Percentiles rank a stretch among this genome's conserved stretches.
Evolutionary conservation across 2,329 filamentous ascomycete genomes (phyloP).

Genomic region (Macrophomina tecta): DNA sequence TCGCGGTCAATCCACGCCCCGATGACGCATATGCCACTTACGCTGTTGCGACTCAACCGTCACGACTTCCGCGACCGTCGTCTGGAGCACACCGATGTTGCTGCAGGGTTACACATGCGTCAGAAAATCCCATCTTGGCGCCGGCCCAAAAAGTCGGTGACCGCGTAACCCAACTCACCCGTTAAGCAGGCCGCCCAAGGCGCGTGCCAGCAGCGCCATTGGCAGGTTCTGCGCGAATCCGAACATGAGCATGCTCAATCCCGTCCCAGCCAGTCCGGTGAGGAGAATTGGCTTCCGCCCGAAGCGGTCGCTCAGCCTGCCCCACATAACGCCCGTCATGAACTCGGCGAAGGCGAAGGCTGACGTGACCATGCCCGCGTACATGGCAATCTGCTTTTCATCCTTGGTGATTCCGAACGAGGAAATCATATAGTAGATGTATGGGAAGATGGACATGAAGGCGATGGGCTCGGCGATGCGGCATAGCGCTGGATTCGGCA

Average conservation of each 20-base stretch:
- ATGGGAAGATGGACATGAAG: constrained; percentile 99
- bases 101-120: constrained; percentile 51
- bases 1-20: constrained; percentile 21
- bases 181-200: constrained; percentile 88
- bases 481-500: constrained; percentile 70
- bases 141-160: constrained; percentile 25
- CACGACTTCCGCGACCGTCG: constrained; percentile 91
- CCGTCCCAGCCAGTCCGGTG: constrained; percentile 87
- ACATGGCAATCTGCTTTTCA: constrained; percentile 81
- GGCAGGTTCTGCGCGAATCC: constrained; percentile 85
- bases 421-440: constrained; percentile 96
- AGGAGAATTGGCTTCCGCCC: constrained; percentile 92
- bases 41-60: constrained; percentile 92
- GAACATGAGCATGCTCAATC: constrained; percentile 89
- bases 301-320: constrained; percentile 85
- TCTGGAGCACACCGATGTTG: constrained; percentile 94
- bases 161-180: constrained; percentile 64
- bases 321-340: constrained; percentile 90
- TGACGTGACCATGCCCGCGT: constrained; percentile 94
- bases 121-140: constrained; percentile 30
- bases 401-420: constrained; percentile 86
- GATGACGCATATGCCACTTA: constrained; percentile 52
- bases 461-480: constrained; percentile 98
- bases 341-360: constrained; percentile 97
- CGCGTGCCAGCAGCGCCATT: constrained; percentile 83